Evolutionary conservation across 768 basidiomycete genomes (phyloP).

Genomic region (Pisolithus marmoratus): DNA sequence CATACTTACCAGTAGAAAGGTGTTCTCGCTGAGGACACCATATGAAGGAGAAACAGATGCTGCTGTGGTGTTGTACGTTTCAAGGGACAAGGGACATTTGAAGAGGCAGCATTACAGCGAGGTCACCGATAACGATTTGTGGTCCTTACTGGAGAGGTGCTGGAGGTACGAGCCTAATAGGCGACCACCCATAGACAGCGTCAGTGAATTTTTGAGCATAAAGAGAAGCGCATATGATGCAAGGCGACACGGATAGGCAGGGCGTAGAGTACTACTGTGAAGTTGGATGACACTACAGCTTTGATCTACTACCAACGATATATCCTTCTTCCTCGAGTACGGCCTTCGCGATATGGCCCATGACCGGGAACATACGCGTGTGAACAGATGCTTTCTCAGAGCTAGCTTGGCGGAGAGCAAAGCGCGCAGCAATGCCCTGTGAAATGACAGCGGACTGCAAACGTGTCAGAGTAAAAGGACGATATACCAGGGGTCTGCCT

Average conservation of each 20-base stretch:
- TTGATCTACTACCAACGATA: slow-evolving; percentile 18
- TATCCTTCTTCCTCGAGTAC: slow-evolving; percentile 52
- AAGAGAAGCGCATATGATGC: slow-evolving; percentile 12
- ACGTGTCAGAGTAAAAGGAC: slow-evolving; percentile 3
- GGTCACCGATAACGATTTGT: slow-evolving; percentile 12
- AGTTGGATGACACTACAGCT: slow-evolving; percentile 14
- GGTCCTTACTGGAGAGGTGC: slow-evolving; percentile 15
- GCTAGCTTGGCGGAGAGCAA: slow-evolving; percentile 81
- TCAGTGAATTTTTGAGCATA: neutral
- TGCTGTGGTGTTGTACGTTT: slow-evolving; percentile 14
- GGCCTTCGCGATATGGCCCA: slow-evolving; percentile 58
- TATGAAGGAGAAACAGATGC: slow-evolving; percentile 14
- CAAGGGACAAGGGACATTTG: slow-evolving; percentile 5
- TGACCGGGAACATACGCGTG: slow-evolving; percentile 43
- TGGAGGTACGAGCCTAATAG: slow-evolving; percentile 9
- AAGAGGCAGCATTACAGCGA: slow-evolving; percentile 17
- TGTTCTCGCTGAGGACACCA: slow-evolving; percentile 19
- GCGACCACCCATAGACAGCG: slow-evolving; percentile 1
- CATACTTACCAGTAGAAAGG: slow-evolving; percentile 5
- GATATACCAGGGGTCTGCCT: slow-evolving; percentile 11
- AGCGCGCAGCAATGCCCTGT: slow-evolving; percentile 87
- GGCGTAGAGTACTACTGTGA: neutral
- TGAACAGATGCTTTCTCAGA: slow-evolving; percentile 65
- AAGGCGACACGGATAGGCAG: neutral
- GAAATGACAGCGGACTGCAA: slow-evolving; percentile 68